Evolutionary conservation across 2,329 filamentous ascomycete species (phyloP).

Genomic region (Rhinocladiella mackenziei): DNA sequence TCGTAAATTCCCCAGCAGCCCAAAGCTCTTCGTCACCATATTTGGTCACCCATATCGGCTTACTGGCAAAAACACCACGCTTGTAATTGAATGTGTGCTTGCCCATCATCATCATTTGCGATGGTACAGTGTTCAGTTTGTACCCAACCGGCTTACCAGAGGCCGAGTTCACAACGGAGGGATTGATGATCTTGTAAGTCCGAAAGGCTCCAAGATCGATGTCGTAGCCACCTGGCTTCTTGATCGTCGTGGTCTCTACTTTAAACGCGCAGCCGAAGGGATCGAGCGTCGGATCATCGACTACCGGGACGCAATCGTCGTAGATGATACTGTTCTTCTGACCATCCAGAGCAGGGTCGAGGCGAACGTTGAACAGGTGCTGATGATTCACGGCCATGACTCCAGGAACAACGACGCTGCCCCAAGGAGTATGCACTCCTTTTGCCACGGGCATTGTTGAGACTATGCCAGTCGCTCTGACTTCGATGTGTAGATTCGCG

Average conservation of each 20-base stretch:
- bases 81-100: constrained; percentile 44
- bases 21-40: constrained; percentile 52
- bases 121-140: constrained; percentile 47
- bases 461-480: constrained; percentile 63
- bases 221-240: background rate
- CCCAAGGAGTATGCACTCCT: constrained; percentile 48
- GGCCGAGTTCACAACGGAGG: constrained; percentile 43
- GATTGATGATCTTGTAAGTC: constrained; percentile 53
- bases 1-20: constrained; percentile 51
- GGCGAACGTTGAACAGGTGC: constrained; percentile 62
- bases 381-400: constrained; percentile 67
- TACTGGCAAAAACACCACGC: constrained; percentile 50
- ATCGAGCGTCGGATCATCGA: constrained; percentile 38
- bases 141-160: constrained; percentile 48
- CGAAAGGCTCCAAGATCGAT: constrained; percentile 55
- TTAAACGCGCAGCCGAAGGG: constrained; percentile 51
- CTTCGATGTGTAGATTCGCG: constrained; percentile 59
- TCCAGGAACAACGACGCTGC: constrained; percentile 61
- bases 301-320: background rate
- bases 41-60: constrained; percentile 54
- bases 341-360: constrained; percentile 62
- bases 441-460: constrained; percentile 58
- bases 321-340: constrained; percentile 30
- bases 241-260: constrained; percentile 28
- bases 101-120: constrained; percentile 49